phyloP scores from a whole-genome alignment of 169 alveolate species.

The Plasmodium knowlesi region DNA sequence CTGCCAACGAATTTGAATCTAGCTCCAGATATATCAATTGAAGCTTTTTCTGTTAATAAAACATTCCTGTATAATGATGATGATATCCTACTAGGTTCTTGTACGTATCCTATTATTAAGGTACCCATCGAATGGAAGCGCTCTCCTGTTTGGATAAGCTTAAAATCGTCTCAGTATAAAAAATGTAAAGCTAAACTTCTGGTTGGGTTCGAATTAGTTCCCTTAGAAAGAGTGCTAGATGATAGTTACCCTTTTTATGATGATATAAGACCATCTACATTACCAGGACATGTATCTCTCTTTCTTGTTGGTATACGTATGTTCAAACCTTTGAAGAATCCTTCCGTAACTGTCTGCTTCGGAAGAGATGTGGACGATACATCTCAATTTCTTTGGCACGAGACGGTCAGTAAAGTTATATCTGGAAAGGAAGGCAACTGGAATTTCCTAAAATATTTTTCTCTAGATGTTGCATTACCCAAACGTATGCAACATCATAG shows the following conservation, averaged over 20 bases:
- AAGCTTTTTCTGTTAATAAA: slow-evolving; percentile 80
- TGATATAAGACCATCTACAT: slow-evolving; percentile 90
- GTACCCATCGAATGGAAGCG: slow-evolving; percentile 91
- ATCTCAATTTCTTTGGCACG: slow-evolving; percentile 85
- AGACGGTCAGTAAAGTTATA: slow-evolving; percentile 80
- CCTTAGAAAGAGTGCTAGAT: slow-evolving; percentile 78
- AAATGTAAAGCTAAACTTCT: slow-evolving; percentile 87
- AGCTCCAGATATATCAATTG: slow-evolving; percentile 91
- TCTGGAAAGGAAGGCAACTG: slow-evolving; percentile 83
- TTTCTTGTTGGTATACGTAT: slow-evolving; percentile 90
- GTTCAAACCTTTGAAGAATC: slow-evolving; percentile 86
- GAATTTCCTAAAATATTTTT: slow-evolving; percentile 80
- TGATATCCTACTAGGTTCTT: slow-evolving; percentile 79
- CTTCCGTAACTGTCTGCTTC: slow-evolving; percentile 86
- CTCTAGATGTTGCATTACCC: slow-evolving; percentile 82
- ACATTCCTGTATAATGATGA: slow-evolving; percentile 76
- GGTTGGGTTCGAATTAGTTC: slow-evolving; percentile 90
- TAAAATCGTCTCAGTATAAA: slow-evolving; percentile 85
- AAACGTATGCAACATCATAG: slow-evolving; percentile 90
- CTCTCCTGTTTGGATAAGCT: slow-evolving; percentile 90
- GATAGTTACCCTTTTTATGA: slow-evolving; percentile 88
- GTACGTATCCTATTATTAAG: slow-evolving; percentile 83
- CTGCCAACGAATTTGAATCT: slow-evolving; percentile 88
- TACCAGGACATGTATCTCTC: slow-evolving; percentile 84
- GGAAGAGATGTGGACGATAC: slow-evolving; percentile 88